phyloP scores from a whole-genome alignment of 2,329 filamentous ascomycete genomes.

The Colletotrichum eleusines region DNA sequence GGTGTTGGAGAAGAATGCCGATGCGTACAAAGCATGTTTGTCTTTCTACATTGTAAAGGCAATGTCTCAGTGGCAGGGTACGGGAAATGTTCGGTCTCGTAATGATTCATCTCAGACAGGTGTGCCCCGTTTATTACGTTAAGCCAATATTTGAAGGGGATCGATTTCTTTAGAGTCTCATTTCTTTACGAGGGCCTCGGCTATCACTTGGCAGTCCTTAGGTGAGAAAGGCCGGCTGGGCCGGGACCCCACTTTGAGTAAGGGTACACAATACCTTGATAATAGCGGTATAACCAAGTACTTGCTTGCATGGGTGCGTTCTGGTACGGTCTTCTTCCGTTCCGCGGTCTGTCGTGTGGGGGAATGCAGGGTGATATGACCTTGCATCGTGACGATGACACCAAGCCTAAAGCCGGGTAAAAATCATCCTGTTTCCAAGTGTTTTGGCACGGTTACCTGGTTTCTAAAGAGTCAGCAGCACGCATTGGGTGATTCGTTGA shows the following conservation, averaged over 20 bases:
- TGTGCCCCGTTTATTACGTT: slow-evolving; percentile 14
- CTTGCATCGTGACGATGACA: not conserved
- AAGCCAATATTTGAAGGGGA: slow-evolving; percentile 30
- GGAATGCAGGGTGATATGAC: not conserved
- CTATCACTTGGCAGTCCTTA: not conserved
- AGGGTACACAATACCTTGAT: not conserved
- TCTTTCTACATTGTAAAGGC: not conserved
- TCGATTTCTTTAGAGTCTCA: slow-evolving; percentile 19
- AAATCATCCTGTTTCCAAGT: not conserved
- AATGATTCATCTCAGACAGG: slow-evolving; percentile 15
- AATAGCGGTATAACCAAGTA: slow-evolving; percentile 6
- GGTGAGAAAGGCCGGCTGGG: not conserved
- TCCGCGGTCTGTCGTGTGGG: not conserved
- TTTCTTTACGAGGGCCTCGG: slow-evolving; percentile 18
- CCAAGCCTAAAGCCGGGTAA: not conserved
- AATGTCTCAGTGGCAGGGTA: slow-evolving; percentile 21
- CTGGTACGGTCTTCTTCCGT: not conserved
- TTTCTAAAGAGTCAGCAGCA: not conserved
- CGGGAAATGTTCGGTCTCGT: slow-evolving; percentile 22
- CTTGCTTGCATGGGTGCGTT: slow-evolving; percentile 17
- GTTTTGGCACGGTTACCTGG: not conserved
- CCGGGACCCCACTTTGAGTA: not conserved
- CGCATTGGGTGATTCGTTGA: not conserved
- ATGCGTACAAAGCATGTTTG: slow-evolving; percentile 12
- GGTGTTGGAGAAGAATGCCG: not conserved